A percentile compares a stretch with the other conserved stretches of the same genome.
These are phyloP conservation scores for Colletotrichum sp. DNA, from an alignment of 2,329 filamentous ascomycete genomes.

Conservation along the genomic window DNA sequence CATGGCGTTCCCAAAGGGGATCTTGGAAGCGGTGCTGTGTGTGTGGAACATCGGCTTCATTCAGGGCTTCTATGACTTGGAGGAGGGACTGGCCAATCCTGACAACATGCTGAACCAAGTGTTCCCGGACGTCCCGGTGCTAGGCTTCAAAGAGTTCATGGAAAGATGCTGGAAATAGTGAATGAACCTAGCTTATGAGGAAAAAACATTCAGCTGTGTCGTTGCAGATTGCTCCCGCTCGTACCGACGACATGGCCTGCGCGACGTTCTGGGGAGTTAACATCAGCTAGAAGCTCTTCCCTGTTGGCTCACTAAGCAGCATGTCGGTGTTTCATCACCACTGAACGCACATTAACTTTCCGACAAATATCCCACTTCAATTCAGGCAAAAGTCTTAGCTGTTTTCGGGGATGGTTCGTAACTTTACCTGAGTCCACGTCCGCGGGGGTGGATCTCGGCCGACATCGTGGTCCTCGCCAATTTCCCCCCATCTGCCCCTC, in stretches of 20 bases:
- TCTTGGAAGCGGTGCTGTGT: neutral
- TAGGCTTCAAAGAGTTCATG: neutral
- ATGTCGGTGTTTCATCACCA: neutral
- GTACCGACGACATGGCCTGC: neutral
- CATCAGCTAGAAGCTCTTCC: neutral
- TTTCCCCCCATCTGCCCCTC: neutral
- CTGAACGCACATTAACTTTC: neutral
- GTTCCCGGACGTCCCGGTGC: neutral
- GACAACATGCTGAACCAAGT: neutral
- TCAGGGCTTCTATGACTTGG: neutral
- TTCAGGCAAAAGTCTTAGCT: neutral
- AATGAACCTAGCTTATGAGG: neutral
- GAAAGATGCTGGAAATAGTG: neutral
- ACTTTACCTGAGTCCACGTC: neutral
- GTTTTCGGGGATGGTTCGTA: neutral
- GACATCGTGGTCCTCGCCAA: neutral
- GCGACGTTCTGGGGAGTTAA: neutral
- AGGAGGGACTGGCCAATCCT: neutral
- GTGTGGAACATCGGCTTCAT: neutral
- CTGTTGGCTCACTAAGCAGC: neutral
- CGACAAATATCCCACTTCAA: neutral
- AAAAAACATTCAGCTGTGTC: neutral
- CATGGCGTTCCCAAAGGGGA: neutral
- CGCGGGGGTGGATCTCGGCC: neutral
- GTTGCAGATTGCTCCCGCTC: neutral